Base-by-base conservation (phyloP, 148 eudicot species). In the Vaccinium corymbosum region DNA sequence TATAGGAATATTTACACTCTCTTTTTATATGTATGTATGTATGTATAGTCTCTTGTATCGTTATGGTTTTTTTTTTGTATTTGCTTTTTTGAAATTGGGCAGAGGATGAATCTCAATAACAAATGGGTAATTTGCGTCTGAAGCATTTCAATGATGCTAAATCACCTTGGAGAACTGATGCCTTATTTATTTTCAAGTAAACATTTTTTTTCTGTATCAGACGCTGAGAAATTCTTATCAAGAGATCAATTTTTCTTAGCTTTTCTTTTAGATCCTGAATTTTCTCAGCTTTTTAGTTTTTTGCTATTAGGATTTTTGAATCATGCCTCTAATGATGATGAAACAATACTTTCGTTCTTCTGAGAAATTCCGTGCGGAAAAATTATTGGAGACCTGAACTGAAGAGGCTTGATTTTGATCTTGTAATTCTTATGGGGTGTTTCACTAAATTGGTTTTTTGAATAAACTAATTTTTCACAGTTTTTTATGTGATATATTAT, bases 41-140 rank as follows among this genome's bases (percentile, higher is more conserved):
- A 13, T 53, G 12, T 13, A 13, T 53, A 55, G 3, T 2, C 11
- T 10, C 56, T 53, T 10, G n/a, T 56, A 56, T 61, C 9, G 12
- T 62, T 2, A 62, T n/a, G n/a, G n/a, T 4, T 42, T 0, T 42
- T 42, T 42, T 42, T 42, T 42, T 42, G 46, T 25, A 9, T 10
- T 25, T 76, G 3, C 49, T 4, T 62, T 16, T 8, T 0, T 5
- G 6, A 14, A 19, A 56, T 55, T 6, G 86, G 91, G 90, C 87
- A 88, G 6, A 76, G 85, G 98, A 95, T 89, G 97, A 92, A 92
- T 88, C 89, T 89, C 51, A 80, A 29, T 80, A 52, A 76, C 87
- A 85, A 91, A 93, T 95, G 95, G 98, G 97, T 95, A 92, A 91
- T 95, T 95, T 95, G 95, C 95, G 90, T 87, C 98, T 95, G 97